Evolutionary conservation across 176 grass and related monocot genomes (phyloP), one percentile per base, ranked within the genome.

Genomic region (Oryza glumipatula): DNA sequence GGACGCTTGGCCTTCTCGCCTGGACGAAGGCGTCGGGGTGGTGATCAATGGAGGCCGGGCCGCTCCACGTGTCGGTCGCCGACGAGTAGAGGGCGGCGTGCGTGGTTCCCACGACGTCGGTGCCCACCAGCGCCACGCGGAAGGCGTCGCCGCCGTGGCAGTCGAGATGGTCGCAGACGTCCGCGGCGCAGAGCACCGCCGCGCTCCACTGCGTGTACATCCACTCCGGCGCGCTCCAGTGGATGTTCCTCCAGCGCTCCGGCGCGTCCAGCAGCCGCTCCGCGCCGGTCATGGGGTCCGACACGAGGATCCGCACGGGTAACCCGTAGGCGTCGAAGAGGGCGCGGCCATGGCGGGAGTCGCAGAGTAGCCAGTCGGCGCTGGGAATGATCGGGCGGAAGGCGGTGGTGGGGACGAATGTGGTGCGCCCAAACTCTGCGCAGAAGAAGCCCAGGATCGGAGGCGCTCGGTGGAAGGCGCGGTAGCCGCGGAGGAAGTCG

Each of bases 401-500:
- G 48, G 48, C 48, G 3, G 48, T 16, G 13, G 48, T 16, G 48
- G 48, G 48, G 46, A 14, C 12, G 46, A 48, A 48, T 3, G 12
- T 1, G 12, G 3, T 3, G 46, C 11, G 5, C 36, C 36, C 36
- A 5, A 38, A 3, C 11, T 47, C 45, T 1, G 3, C 45, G 3
- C 45, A 47, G 45, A 47, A 13, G 35, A 82, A 6, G 24, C 70
- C 58, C 10, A 83, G 70, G 5, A 65, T 14, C 1, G 67, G 24
- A 6, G 65, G 73, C 6, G 65, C 10, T 4, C 65, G 35, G 83
- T 70, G 74, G 83, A 78, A 33, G 15, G 17, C 33, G 9, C 33
- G n/a, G 83, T 84, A 84, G 7, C 60, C 60, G 80, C 65, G 78
- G 68, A 8, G 80, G 58, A 83, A 74, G 41, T 14, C 3, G 6